Evolutionary conservation across 495 filamentous ascomycete genomes (phyloP), one percentile per base, ranked within the genome.

Genomic region (Aspergillus wentii): DNA sequence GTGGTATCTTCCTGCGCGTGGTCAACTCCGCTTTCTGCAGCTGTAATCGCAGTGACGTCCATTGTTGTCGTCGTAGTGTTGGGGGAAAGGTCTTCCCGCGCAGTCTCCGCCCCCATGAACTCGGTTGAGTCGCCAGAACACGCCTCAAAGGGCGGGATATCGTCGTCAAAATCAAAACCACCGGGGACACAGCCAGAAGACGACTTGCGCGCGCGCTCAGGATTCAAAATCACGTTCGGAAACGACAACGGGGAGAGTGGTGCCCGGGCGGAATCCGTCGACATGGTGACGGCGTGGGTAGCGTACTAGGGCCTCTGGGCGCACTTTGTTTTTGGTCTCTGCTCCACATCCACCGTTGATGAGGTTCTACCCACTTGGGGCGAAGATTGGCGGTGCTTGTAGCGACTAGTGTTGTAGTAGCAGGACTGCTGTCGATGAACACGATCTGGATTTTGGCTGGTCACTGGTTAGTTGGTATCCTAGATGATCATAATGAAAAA

Each of bases 231-330:
- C 8, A 38, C 18, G n/a, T 23, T 40, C n/a, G 33, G 33, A 20
- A 41, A 33, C 26, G 38, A 29, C 9, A 30, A 41, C 17, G 40
- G 26, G 27, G 43, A 34, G 23, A 57, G 41, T 44, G 49, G 43
- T 33, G 51, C 39, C 30, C 32, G 48, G 36, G 48, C 41, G 45
- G 50, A 46, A 18, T 35, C 49, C 41, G 61, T 65, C 59, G 59
- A 65, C 51, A 65, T 61, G 61, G 63, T 61, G 58, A 66, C 55
- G 49, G 43, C n/a, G n/a, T n/a, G n/a, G n/a, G n/a, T n/a, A n/a
- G n/a, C n/a, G n/a, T n/a, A n/a, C n/a, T n/a, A n/a, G 26, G 42
- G 31, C 33, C 26, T 45, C 41, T 34, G 41, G 41, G 33, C 44
- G 26, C 28, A 28, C 25, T 59, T 63, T 64, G 41, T 50, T 48